Percentiles rank a stretch among this genome's conserved stretches.
phyloP scores from a whole-genome alignment of 2,329 filamentous ascomycete genomes.

The Colletotrichum liaoningense region DNA sequence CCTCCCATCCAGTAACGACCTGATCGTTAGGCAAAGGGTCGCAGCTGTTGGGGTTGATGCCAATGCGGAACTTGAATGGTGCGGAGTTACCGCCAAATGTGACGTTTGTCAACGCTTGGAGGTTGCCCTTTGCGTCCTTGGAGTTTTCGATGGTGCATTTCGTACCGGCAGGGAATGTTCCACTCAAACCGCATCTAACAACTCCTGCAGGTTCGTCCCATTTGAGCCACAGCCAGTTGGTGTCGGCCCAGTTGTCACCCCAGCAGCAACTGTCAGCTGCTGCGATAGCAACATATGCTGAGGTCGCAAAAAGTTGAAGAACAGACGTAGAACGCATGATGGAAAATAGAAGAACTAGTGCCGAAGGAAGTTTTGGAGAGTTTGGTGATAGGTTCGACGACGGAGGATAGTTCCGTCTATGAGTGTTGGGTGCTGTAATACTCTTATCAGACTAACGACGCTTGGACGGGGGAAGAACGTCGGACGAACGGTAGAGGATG shows the following conservation, averaged over 20 bases:
- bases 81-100: not conserved
- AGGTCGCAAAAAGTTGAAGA: not conserved
- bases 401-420: not conserved
- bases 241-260: not conserved
- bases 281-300: not conserved
- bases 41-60: constrained; percentile 8
- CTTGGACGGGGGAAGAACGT: not conserved
- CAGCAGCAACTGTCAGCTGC: constrained; percentile 13
- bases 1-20: constrained; percentile 19
- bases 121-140: constrained; percentile 7
- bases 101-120: constrained; percentile 17
- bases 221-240: not conserved
- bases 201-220: constrained; percentile 14
- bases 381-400: not conserved
- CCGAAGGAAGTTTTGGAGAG: not conserved
- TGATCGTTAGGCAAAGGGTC: constrained; percentile 1
- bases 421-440: not conserved
- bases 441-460: not conserved
- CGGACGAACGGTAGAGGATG: not conserved
- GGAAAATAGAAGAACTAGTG: not conserved
- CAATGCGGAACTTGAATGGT: constrained; percentile 18
- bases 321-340: not conserved
- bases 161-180: not conserved
- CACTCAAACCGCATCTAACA: constrained; percentile 5
- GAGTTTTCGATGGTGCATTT: constrained; percentile 9